phyloP scores from a whole-genome alignment of 1,284 basidiomycete genomes.

The Ceratobasidium sp. region DNA sequence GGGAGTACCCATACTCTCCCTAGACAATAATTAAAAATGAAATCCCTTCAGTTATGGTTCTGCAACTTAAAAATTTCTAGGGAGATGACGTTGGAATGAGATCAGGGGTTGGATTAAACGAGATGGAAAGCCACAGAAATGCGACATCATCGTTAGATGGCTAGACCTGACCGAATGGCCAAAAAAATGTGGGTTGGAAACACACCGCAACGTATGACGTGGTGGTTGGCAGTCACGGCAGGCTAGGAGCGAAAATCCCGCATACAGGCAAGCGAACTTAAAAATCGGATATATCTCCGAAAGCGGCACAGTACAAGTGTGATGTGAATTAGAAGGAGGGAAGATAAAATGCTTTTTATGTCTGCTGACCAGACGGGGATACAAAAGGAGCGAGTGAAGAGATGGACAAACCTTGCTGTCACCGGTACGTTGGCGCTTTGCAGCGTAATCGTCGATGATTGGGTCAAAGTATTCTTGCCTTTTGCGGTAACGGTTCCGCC shows the following conservation, averaged over 20 bases:
- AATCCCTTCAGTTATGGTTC: not conserved
- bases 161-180: not conserved
- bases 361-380: conserved; percentile 6
- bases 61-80: not conserved
- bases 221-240: not conserved
- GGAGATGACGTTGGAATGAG: not conserved
- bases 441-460: conserved; percentile 61
- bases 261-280: conserved; percentile 17
- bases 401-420: conserved; percentile 30
- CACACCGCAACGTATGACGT: not conserved
- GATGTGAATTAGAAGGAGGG: not conserved
- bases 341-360: not conserved
- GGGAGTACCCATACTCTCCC: conserved; percentile 34
- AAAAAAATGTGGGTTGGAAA: not conserved
- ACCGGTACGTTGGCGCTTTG: conserved; percentile 19
- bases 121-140: not conserved
- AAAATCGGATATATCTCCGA: not conserved
- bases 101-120: not conserved
- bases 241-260: conserved; percentile 28
- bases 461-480: conserved; percentile 71
- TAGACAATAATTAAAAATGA: not conserved
- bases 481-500: conserved; percentile 86
- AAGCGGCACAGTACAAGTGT: not conserved
- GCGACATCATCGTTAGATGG: not conserved
- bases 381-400: not conserved